Evolutionary conservation across 495 filamentous ascomycete genomes (phyloP).

Genomic region (Neurospora hispaniola): DNA sequence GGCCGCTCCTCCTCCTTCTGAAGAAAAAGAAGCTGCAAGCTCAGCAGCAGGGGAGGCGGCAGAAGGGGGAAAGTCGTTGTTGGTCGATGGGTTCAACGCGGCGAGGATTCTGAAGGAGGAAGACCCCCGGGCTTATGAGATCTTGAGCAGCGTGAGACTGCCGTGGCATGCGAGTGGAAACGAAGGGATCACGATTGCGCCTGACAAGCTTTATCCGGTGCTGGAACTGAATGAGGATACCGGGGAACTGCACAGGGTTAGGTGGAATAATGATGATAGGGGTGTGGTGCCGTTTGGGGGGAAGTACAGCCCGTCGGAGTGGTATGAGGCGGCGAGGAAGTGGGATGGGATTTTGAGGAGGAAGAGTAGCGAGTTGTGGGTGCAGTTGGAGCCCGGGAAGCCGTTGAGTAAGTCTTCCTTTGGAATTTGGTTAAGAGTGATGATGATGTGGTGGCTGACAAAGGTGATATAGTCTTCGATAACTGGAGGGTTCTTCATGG

Average conservation of each 20-base stretch:
- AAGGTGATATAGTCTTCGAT: conserved; percentile 61
- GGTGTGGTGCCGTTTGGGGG: conserved; percentile 42
- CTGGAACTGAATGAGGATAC: conserved; percentile 41
- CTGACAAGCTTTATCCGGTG: conserved; percentile 55
- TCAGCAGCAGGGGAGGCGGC: conserved; percentile 23
- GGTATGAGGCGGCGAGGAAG: conserved; percentile 65
- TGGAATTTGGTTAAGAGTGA: neutral
- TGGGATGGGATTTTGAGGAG: conserved; percentile 52
- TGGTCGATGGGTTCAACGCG: conserved; percentile 76
- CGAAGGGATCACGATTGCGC: conserved; percentile 64
- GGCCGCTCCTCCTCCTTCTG: neutral
- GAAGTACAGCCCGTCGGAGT: conserved; percentile 33
- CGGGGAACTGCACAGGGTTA: conserved; percentile 48
- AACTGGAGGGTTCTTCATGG: conserved; percentile 94
- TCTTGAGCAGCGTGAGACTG: conserved; percentile 42
- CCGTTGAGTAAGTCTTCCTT: conserved; percentile 50
- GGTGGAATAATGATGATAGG: conserved; percentile 90
- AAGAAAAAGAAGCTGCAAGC: neutral
- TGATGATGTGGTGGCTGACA: neutral
- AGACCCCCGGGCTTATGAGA: conserved; percentile 37
- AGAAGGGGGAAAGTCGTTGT: conserved; percentile 56
- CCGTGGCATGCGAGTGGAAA: conserved; percentile 79
- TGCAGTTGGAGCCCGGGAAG: conserved; percentile 66
- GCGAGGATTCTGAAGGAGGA: conserved; percentile 44
- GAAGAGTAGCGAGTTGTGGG: conserved; percentile 52